Conservation (phyloP, 139 green algal genomes). For the Cymbomonas tetramitiformis region DNA sequence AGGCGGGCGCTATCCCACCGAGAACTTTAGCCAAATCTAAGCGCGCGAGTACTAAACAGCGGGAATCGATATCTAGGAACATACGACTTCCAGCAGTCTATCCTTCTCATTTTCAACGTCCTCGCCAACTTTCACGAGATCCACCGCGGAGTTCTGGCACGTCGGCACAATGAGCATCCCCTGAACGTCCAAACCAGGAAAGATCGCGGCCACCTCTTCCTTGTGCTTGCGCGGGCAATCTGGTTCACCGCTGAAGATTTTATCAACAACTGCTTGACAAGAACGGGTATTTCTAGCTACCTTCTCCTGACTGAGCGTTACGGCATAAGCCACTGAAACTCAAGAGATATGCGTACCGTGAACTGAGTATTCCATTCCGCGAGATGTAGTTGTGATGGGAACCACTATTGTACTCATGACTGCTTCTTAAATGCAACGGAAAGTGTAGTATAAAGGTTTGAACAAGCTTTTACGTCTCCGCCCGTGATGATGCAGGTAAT, state of each 20-base stretch:
- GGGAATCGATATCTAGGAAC: too few relatives aligned
- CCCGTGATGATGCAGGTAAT: too few relatives aligned
- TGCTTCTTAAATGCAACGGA: too few relatives aligned
- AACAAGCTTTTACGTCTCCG: too few relatives aligned
- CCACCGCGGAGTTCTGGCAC: too few relatives aligned
- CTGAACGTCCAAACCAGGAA: slow-evolving; percentile 23
- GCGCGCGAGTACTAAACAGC: too few relatives aligned
- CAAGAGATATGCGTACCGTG: slow-evolving; percentile 32
- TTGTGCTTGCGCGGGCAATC: slow-evolving; percentile 31
- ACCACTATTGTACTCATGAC: neutral
- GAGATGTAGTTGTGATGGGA: slow-evolving; percentile 26
- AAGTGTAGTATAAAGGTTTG: too few relatives aligned
- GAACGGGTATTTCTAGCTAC: neutral
- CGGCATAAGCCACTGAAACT: neutral
- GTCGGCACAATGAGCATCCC: slow-evolving; percentile 60
- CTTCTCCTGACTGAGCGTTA: too few relatives aligned
- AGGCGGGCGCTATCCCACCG: too few relatives aligned
- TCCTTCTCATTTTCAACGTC: slow-evolving; percentile 74
- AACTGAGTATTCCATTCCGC: slow-evolving; percentile 53
- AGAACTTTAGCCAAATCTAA: too few relatives aligned
- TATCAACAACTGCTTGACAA: neutral
- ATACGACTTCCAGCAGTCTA: slow-evolving; percentile 58
- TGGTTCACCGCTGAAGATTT: too few relatives aligned
- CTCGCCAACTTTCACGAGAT: slow-evolving; percentile 65
- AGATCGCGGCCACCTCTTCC: slow-evolving; percentile 38